A percentile compares a stretch with the other conserved stretches of the same genome.
Evolutionary conservation across 768 basidiomycete species (phyloP).

Genomic region (Russula vinacea): DNA sequence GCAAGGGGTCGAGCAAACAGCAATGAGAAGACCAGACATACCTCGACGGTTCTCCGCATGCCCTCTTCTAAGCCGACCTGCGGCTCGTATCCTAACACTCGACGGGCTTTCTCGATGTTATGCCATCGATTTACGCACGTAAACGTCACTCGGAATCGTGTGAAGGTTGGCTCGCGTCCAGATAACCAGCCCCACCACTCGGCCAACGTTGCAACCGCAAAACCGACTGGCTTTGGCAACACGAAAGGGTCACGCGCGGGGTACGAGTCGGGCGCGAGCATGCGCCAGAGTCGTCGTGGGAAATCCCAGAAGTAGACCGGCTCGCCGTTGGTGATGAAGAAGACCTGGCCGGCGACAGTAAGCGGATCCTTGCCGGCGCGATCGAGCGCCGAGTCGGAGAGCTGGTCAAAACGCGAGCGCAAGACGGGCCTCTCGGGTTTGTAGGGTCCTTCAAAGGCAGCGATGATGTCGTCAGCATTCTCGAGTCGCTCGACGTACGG

Average conservation of each 20-base stretch:
- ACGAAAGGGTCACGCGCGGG: slow-evolving; percentile 53
- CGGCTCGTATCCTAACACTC: slow-evolving; percentile 92
- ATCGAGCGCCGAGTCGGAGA: slow-evolving; percentile 57
- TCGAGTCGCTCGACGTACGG: slow-evolving; percentile 66
- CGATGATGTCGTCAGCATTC: slow-evolving; percentile 55
- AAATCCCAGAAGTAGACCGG: slow-evolving; percentile 97
- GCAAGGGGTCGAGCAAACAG: not conserved
- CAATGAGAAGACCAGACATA: slow-evolving; percentile 38
- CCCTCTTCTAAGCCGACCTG: slow-evolving; percentile 87
- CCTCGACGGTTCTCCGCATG: slow-evolving; percentile 71
- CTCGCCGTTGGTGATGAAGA: slow-evolving; percentile 97
- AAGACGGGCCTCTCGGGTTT: slow-evolving; percentile 53
- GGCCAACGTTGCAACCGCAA: slow-evolving; percentile 64
- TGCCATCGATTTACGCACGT: slow-evolving; percentile 80
- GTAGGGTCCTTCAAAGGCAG: slow-evolving; percentile 51
- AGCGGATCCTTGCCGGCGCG: slow-evolving; percentile 55
- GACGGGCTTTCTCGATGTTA: slow-evolving; percentile 90
- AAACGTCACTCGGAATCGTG: slow-evolving; percentile 77
- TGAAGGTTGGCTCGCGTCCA: slow-evolving; percentile 83
- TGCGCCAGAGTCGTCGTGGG: slow-evolving; percentile 72
- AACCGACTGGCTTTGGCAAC: slow-evolving; percentile 62
- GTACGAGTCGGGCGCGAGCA: slow-evolving; percentile 41
- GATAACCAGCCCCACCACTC: slow-evolving; percentile 72
- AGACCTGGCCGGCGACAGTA: slow-evolving; percentile 86
- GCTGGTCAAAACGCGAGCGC: slow-evolving; percentile 79